Base-by-base conservation (phyloP, 2,329 filamentous ascomycete genomes). In the Ceratocystis eucalypticola region DNA sequence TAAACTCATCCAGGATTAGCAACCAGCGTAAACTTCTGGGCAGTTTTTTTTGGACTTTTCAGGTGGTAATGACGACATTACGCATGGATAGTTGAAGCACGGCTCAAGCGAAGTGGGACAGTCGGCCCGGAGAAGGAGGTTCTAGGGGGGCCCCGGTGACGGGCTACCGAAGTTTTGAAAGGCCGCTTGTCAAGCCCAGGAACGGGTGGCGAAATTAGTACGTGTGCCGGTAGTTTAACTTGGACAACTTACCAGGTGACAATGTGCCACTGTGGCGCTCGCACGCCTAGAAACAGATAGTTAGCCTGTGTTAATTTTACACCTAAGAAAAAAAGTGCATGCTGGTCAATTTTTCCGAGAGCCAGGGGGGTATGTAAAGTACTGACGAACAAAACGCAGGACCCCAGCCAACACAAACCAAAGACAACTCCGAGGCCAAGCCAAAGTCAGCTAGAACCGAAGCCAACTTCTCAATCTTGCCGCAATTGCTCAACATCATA, bases 51-150 rank as follows among this genome's bases (percentile, higher is more conserved):
- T 68, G 67, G n/a, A 12, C 67, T 33, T 20, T 46, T 20, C 15
- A 61, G 8, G 28, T 20, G 10, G 17, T 25, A 33, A 66, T 68
- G 67, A 68, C 67, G 67, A 50, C 61, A 68, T 66, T 20, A 28
- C 66, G 64, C 67, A 68, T 62, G 61, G 61, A 57, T 66, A 45
- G 44, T 68, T 53, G 61, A 53, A 64, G 62, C 50, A 64, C 67
- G 64, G 67, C 67, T 61, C 61, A 68, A 44, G 61, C 67, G 67
- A 68, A 64, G 64, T 68, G 64, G 67, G 62, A 55, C 53, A 66
- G 67, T 68, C 67, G 67, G 67, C 15, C 64, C 67, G 67, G 67
- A 65, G 67, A 45, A 68, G 45, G 62, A 50, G 64, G 64, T 33
- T 53, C 37, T 57, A 59, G 46, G 44, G 66, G 63, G 45, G 61